Conservation (phyloP, 345 rosid genomes). For the Abelmoschus esculentus region DNA sequence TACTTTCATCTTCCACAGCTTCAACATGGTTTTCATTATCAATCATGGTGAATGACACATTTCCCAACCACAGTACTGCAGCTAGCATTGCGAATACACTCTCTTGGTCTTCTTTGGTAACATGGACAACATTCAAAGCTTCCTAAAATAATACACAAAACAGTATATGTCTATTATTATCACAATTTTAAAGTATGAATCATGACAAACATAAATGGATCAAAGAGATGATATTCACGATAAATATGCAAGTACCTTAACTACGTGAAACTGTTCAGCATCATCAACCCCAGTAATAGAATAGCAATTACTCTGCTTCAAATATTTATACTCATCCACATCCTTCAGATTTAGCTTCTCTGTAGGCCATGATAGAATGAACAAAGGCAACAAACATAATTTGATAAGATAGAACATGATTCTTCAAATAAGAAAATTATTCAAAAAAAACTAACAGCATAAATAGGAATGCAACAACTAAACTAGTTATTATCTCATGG, state of each 20-base stretch:
- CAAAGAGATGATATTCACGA: neutral
- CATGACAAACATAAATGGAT: slow-evolving; percentile 4
- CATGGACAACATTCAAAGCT: slow-evolving; percentile 93
- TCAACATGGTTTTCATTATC: slow-evolving; percentile 97
- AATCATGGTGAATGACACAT: slow-evolving; percentile 59
- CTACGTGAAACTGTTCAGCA: slow-evolving; percentile 58
- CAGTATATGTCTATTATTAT: slow-evolving; percentile 6
- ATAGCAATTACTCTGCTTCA: slow-evolving; percentile 85
- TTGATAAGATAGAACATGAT: neutral
- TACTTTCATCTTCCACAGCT: slow-evolving; percentile 76
- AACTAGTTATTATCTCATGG: slow-evolving; percentile 2
- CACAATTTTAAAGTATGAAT: slow-evolving; percentile 1
- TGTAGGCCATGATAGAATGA: slow-evolving; percentile 26
- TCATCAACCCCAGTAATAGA: slow-evolving; percentile 76
- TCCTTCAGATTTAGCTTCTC: slow-evolving; percentile 77
- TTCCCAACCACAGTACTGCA: slow-evolving; percentile 97
- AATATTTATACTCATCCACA: slow-evolving; percentile 69
- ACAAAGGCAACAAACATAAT: neutral
- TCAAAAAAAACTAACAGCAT: neutral
- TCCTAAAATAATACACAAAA: slow-evolving; percentile 47
- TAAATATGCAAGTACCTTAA: slow-evolving; percentile 41
- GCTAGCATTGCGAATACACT: slow-evolving; percentile 93
- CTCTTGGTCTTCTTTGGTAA: slow-evolving; percentile 92
- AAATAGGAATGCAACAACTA: slow-evolving; percentile 3
- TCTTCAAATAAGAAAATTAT: slow-evolving; percentile 4